A percentile compares a stretch with the other conserved stretches of the same genome.
phyloP scores from a whole-genome alignment of 192 early-diverging fungal genomes.

The Linnemannia exigua region DNA sequence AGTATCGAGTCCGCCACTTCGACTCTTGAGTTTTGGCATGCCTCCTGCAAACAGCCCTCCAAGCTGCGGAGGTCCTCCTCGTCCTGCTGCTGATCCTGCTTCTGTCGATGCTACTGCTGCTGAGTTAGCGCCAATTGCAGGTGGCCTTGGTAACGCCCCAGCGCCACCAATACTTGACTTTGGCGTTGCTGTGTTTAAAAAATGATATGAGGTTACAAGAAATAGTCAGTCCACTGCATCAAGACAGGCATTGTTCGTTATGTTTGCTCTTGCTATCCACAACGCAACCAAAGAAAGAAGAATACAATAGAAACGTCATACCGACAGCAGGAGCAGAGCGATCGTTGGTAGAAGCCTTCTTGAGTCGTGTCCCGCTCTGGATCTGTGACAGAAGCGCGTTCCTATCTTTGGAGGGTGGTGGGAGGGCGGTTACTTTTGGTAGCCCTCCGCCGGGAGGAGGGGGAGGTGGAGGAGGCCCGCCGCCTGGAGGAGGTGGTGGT shows the following conservation, averaged over 20 bases:
- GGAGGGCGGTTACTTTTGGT: not conserved
- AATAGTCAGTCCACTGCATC: no score
- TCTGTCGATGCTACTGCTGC: slow-evolving; percentile 14
- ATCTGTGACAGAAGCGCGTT: slow-evolving; percentile 77
- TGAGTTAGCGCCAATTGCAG: slow-evolving; percentile 23
- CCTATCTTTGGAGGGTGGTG: slow-evolving; percentile 40
- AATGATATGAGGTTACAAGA: not conserved
- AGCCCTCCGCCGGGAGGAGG: slow-evolving; percentile 1
- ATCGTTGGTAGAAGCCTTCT: slow-evolving; percentile 73
- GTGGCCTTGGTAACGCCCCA: slow-evolving; percentile 44
- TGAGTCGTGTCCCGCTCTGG: slow-evolving; percentile 71
- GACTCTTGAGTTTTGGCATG: slow-evolving; percentile 73
- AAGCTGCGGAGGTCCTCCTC: slow-evolving; percentile 62
- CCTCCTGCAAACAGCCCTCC: slow-evolving; percentile 74
- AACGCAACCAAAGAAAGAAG: not conserved
- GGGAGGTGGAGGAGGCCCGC: slow-evolving; percentile 31
- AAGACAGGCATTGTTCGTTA: no score
- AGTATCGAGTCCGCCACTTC: slow-evolving; percentile 67
- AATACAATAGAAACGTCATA: no score
- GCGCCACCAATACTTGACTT: slow-evolving; percentile 24
- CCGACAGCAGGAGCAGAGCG: slow-evolving; percentile 64
- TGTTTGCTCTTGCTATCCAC: no score
- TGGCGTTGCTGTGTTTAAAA: slow-evolving; percentile 21
- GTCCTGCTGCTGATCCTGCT: slow-evolving; percentile 42
- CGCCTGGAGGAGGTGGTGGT: slow-evolving; percentile 20